Evolutionary conservation across 2,329 filamentous ascomycete genomes (phyloP).

Genomic region (Didymella keratinophila): DNA sequence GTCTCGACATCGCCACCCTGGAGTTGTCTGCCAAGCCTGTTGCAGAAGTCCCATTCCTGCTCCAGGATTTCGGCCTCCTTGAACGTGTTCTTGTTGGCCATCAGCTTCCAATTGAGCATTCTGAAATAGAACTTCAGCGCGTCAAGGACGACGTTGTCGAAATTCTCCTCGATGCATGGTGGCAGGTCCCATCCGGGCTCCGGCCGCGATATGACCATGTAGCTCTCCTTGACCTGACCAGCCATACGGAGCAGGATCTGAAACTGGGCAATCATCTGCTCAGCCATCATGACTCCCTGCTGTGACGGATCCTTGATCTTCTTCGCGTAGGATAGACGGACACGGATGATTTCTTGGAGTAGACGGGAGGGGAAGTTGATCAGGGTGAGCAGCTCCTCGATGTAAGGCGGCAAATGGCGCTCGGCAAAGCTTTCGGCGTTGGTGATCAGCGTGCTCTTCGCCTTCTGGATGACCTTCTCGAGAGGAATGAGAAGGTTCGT

Average conservation of each 20-base stretch:
- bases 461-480: slow-evolving; percentile 87
- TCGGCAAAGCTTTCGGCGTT: slow-evolving; percentile 86
- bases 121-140: slow-evolving; percentile 98
- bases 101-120: slow-evolving; percentile 97
- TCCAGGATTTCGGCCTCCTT: slow-evolving; percentile 97
- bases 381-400: slow-evolving; percentile 92
- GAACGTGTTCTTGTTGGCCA: slow-evolving; percentile 98
- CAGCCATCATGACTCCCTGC: slow-evolving; percentile 91
- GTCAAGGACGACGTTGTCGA: slow-evolving; percentile 89
- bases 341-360: slow-evolving; percentile 94
- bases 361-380: slow-evolving; percentile 97
- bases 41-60: slow-evolving; percentile 97
- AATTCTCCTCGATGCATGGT: slow-evolving; percentile 95
- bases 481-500: slow-evolving; percentile 84
- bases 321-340: slow-evolving; percentile 88
- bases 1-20: slow-evolving; percentile 95
- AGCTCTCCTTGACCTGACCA: slow-evolving; percentile 90
- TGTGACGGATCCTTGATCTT: slow-evolving; percentile 95
- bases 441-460: slow-evolving; percentile 86
- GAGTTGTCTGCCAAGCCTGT: slow-evolving; percentile 89
- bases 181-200: slow-evolving; percentile 95
- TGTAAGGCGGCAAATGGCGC: slow-evolving; percentile 91
- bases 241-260: slow-evolving; percentile 91
- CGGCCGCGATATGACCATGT: slow-evolving; percentile 80
- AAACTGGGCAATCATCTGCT: slow-evolving; percentile 98